Base-by-base conservation (phyloP, 345 rosid species). In the Gossypium australe region DNA sequence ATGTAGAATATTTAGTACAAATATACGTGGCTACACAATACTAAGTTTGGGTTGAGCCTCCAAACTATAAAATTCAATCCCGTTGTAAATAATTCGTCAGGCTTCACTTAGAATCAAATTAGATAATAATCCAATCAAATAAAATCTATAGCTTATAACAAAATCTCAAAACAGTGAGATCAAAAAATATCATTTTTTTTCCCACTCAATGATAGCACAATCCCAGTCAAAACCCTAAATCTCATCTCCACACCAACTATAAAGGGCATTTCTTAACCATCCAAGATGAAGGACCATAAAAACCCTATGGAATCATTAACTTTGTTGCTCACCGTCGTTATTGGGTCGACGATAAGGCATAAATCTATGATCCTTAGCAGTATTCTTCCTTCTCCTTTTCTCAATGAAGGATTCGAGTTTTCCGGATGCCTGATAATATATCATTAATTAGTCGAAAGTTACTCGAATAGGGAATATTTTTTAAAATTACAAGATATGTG, bases 331-430 rank as follows among this genome's bases (percentile, higher is more conserved):
- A 0, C 2, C 51, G n/a, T 78, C 73, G 44, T 25, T 74, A 34
- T 27, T 22, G 8, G 87, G 74, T 49, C 92, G 85, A 51, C 94
- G 92, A 74, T 93, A 91, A 13, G 99, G 98, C 88, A 93, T 82
- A 87, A 65, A 93, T 76, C 92, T 82, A 56, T 88, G 97, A 77
- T 95, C 99, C 83, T 95, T 95, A 0, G 98, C 81, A 70, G 99
- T 97, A 80, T 91, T 91, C 85, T 88, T 95, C 89, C 80, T 87
- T 79, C 99, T 89, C 69, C 75, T 85, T 80, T 95, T 91, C 87
- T 93, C 96, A 7, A 95, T 77, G 73, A 83, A 93, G 49, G 97
- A 84, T 45, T 88, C 85, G 68, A 93, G 93, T 85, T 93, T 90
- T 56, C 98, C 97, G 43, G 94, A 82, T 85, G 81, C 90, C 97